Conservation (phyloP, 1,284 basidiomycete species). For the Papiliotrema flavescens region DNA sequence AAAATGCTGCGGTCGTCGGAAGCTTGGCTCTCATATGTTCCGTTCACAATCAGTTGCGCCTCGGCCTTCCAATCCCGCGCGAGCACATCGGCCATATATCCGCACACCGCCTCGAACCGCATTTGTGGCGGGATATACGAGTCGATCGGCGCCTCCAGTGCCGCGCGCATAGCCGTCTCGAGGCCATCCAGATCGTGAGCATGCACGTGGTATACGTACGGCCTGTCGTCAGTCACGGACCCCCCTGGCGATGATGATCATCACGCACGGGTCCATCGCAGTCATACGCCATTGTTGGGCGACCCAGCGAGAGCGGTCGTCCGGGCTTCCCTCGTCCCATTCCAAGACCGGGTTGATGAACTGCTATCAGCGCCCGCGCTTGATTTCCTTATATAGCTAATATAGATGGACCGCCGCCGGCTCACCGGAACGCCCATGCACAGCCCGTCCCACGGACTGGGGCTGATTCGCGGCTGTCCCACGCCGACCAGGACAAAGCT, state of each 20-base stretch:
- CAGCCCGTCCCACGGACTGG: constrained; percentile 39
- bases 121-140: constrained; percentile 28
- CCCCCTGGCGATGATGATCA: not conserved
- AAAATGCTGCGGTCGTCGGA: no score
- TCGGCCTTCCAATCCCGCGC: constrained; percentile 27
- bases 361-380: constrained; percentile 19
- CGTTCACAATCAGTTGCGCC: constrained; percentile 20
- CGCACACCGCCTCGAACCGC: constrained; percentile 20
- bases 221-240: constrained; percentile 23
- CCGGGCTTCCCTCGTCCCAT: constrained; percentile 44
- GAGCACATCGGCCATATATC: constrained; percentile 22
- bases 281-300: constrained; percentile 47
- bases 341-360: constrained; percentile 50
- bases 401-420: not conserved
- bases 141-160: constrained; percentile 29
- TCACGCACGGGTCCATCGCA: constrained; percentile 33
- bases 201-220: constrained; percentile 49
- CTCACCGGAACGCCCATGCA: constrained; percentile 38
- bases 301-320: constrained; percentile 40
- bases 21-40: no score
- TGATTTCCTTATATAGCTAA: not conserved
- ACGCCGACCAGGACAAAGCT: constrained; percentile 35
- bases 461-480: constrained; percentile 30
- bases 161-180: constrained; percentile 20
- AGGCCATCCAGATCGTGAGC: constrained; percentile 31